Evolutionary conservation across 2,329 filamentous ascomycete genomes (phyloP), one percentile per base, ranked within the genome.

Genomic region (Lachnellula hyalina): DNA sequence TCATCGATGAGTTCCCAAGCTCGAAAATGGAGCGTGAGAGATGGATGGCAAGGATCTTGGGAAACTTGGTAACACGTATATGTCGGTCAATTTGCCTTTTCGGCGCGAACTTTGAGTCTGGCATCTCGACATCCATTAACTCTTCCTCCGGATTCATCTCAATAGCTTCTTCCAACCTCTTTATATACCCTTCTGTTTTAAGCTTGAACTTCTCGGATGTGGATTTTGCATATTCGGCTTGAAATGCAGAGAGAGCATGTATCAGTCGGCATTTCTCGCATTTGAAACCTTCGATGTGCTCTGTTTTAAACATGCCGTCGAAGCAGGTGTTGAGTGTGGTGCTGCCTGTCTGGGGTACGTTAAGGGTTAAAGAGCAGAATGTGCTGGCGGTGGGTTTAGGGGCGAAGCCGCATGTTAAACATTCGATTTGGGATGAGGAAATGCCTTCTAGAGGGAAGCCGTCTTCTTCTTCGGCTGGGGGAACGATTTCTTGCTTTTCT

Each of bases 211-310:
- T 64, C 5, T 80, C 76, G 0, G 82, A 81, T 21, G 70, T 77
- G 3, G 81, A 77, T 53, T 74, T 80, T 35, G 75, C 71, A 35
- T 86, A 68, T 59, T 90, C 84, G 46, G 63, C 48, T 58, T 82
- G 75, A 60, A 90, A 81, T 49, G 79, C 72, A 32, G 84, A 76
- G 51, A 89, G 74, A 4, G 91, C 91, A 70, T 96, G 88, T 44
- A 89, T 73, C n/a, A 99, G 77, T 21, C 91, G 84, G 68, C 94
- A 99, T 72, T 85, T 89, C 65, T 96, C 94, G 74, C 94, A 99
- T 63, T 89, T 92, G 77, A 95, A 99, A 69, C 96, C 94, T 60
- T 97, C 93, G 61, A 99, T 96, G 69, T 91, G 87, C 71, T 99
- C 94, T 0, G 90, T 90, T 73, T 96, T 96, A 63, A 99, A 86